Conservation (phyloP, 106 monocot genomes). For the Dendrobium chrysotoxum region DNA sequence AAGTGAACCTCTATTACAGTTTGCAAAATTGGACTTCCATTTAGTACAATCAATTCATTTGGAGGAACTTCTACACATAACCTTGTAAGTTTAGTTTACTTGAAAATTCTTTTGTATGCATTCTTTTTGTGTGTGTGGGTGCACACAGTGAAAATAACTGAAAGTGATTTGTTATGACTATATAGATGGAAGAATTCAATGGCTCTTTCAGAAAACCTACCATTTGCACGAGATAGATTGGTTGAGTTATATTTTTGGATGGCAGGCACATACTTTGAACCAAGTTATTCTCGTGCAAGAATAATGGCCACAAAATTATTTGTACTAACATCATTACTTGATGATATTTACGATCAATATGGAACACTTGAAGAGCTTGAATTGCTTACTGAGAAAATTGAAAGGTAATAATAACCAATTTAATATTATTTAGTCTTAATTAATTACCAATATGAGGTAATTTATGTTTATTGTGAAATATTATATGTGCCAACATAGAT, state of each 20-base stretch:
- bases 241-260: background rate
- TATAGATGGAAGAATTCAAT: background rate
- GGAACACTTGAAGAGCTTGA: background rate
- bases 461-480: background rate
- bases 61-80: background rate
- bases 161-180: too few species aligned
- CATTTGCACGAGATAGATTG: background rate
- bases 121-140: background rate
- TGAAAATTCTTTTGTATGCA: background rate
- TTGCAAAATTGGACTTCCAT: constrained; percentile 1
- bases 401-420: background rate
- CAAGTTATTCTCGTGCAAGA: background rate
- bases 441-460: background rate
- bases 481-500: background rate
- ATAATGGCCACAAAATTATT: background rate
- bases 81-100: background rate
- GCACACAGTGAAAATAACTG: too few species aligned
- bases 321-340: background rate
- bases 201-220: background rate
- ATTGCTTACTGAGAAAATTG: background rate
- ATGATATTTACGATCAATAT: background rate
- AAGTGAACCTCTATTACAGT: background rate
- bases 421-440: background rate
- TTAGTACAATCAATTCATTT: background rate
- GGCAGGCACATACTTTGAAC: background rate